Evolutionary conservation across 345 rosid species (phyloP), one percentile per base, ranked within the genome.

Genomic region (Pelargonium nanum): DNA sequence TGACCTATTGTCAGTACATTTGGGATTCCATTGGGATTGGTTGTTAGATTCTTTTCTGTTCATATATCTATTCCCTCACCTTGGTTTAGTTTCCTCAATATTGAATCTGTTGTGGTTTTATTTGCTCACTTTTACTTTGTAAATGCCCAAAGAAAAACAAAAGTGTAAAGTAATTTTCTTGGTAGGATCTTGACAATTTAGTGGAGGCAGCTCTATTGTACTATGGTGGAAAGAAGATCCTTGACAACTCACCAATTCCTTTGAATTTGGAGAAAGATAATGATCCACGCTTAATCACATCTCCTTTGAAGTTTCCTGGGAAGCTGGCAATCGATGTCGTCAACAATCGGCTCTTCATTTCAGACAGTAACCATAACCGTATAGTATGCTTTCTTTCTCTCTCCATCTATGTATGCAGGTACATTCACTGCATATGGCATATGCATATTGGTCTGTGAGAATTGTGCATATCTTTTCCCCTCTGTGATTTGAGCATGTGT

Each of bases 331-430:
- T 89, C 66, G 98, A 92, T 78, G 65, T 75, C 45, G 85, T 88
- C 72, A 91, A 88, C 80, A 86, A 83, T 58, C 78, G 98, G 48
- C 84, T 91, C 28, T 92, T 92, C 78, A 86, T 92, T 72, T 89
- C 96, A 52, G 98, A 92, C 72, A 86, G 98, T 74, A 88, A 92
- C 77, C 98, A 92, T 67, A 88, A 92, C 78, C 90, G 96, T 68
- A 85, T 88, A 55, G 98, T 88, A 85, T 19, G 73, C 51, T 77
- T 63, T 65, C 75, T 62, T 50, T 70, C 57, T 60, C 65, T 73
- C 53, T 65, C 66, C 44, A 32, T 56, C 65, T 17, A 24, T 30
- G 15, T 55, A 52, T 65, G 54, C 51, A 53, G 21, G n/a, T 19
- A 53, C 50, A 28, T 19, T 30, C 34, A 45, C 32, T 7, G 9